Percentiles rank a stretch among this genome's conserved stretches.
Conservation (phyloP, 202 grass and related monocot species). For the Schoenoplectus triqueter region DNA sequence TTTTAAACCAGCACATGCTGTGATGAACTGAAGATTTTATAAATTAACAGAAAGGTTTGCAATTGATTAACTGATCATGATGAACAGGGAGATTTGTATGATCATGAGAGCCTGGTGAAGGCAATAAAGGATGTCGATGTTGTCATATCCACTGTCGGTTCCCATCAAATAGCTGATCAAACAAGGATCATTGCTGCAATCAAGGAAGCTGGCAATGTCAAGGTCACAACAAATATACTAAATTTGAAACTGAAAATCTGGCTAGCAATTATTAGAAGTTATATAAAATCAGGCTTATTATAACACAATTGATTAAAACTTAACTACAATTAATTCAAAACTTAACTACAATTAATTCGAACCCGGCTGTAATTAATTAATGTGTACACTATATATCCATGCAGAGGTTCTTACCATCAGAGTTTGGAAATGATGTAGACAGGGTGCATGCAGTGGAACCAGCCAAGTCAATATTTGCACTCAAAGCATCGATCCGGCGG, state of each 20-base stretch:
- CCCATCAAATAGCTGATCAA: slow-evolving; percentile 50
- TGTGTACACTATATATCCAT: neutral
- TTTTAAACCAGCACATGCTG: neutral
- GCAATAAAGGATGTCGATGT: slow-evolving; percentile 58
- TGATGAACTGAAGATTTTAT: neutral
- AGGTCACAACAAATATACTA: slow-evolving; percentile 40
- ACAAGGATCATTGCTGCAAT: slow-evolving; percentile 60
- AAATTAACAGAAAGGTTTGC: neutral
- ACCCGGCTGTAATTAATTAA: neutral
- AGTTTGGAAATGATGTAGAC: slow-evolving; percentile 62
- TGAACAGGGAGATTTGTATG: slow-evolving; percentile 56
- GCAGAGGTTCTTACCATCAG: slow-evolving; percentile 68
- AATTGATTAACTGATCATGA: slow-evolving; percentile 4
- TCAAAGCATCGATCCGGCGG: slow-evolving; percentile 50
- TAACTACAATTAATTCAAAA: neutral
- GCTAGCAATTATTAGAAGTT: neutral
- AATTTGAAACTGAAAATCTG: neutral
- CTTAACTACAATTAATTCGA: neutral
- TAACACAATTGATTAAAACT: neutral
- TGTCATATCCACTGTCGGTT: slow-evolving; percentile 58
- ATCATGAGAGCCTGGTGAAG: slow-evolving; percentile 56
- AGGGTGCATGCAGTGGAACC: slow-evolving; percentile 48
- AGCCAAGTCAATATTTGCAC: slow-evolving; percentile 32
- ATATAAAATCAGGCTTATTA: neutral
- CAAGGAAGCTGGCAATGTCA: slow-evolving; percentile 66